phyloP scores from a whole-genome alignment of 1,284 basidiomycete species.

The Ganoderma boninense region DNA sequence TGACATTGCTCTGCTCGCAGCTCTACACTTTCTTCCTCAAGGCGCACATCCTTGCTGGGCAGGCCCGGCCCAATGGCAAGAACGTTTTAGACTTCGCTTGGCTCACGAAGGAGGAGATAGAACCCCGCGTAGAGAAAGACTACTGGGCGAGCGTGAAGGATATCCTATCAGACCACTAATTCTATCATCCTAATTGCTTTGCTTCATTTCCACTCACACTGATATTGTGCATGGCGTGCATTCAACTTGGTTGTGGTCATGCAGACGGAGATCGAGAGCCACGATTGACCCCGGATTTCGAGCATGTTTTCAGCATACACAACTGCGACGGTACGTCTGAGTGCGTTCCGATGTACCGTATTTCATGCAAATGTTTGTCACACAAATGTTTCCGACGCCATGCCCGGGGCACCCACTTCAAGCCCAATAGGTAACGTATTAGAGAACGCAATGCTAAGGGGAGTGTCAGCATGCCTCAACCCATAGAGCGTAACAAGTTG shows the following conservation, averaged over 20 bases:
- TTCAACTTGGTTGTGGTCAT: not conserved
- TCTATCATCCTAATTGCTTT: constrained; percentile 27
- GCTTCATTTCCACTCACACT: constrained; percentile 20
- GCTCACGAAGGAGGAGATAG: constrained; percentile 90
- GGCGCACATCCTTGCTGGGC: constrained; percentile 84
- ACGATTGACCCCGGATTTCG: not conserved
- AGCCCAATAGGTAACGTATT: not conserved
- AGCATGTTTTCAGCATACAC: not conserved
- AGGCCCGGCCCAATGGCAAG: constrained; percentile 63
- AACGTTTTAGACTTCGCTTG: constrained; percentile 82
- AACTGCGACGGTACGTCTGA: not conserved
- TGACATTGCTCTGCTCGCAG: constrained; percentile 27
- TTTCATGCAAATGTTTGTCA: not conserved
- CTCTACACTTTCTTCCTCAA: constrained; percentile 78
- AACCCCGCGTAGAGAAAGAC: constrained; percentile 63
- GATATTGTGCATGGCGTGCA: not conserved
- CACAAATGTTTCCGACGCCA: not conserved
- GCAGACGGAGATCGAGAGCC: not conserved
- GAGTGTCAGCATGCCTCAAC: not conserved
- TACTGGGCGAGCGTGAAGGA: constrained; percentile 85
- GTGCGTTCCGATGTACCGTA: not conserved
- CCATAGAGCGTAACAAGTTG: not conserved
- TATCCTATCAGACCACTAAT: constrained; percentile 78
- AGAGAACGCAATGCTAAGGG: not conserved
- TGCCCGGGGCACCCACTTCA: not conserved